Base-by-base conservation (phyloP, 2,329 filamentous ascomycete species). In the Dothidotthia symphoricarpi region DNA sequence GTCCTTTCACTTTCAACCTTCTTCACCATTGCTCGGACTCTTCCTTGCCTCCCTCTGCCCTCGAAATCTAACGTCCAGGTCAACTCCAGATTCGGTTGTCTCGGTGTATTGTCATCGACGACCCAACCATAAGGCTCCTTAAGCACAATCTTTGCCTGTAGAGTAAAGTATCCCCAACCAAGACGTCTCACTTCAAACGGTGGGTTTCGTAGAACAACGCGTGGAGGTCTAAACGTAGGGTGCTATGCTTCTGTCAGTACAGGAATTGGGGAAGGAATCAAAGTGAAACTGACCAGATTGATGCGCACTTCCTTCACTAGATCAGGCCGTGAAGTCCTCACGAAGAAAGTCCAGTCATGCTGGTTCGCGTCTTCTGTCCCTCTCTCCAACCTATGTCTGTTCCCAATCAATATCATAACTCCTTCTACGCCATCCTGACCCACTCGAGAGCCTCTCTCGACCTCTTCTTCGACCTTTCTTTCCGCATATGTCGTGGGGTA, bases 301-400 rank as follows among this genome's bases (percentile, higher is more conserved):
- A 74, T 64, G 17, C 70, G 64, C 6, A 75, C 66, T 40, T 72
- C 61, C 36, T 71, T 59, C 7, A 75, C 60, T 16, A 74, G 61
- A n/a, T 73, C 70, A 8, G 58, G 63, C 3, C 69, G 57, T n/a
- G 64, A 69, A 1, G 64, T 57, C n/a, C 59, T 47, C 5, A 74
- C 67, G 45, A 74, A 75, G 43, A 74, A 73, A 0, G 62, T 68
- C 71, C 72, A 75, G 22, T 69, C 61, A 43, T 73, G 71, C 38
- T 59, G 47, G 31, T 71, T 72, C 28, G 33, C 27, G 38, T 51
- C 35, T 28, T 60, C 35, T 22, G 46, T 13, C 12, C 31, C 41
- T n/a, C 49, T 34, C 3, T 66, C 46, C 9, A 60, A 28, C 9
- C 49, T 39, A 47, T 73, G 71, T 35, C 57, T 60, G 36, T 74